A percentile compares a stretch with the other conserved stretches of the same genome.
These are phyloP conservation scores for Aspergillus aculeatus DNA, from an alignment of 2,329 filamentous ascomycete species.

Conservation along the genomic window DNA sequence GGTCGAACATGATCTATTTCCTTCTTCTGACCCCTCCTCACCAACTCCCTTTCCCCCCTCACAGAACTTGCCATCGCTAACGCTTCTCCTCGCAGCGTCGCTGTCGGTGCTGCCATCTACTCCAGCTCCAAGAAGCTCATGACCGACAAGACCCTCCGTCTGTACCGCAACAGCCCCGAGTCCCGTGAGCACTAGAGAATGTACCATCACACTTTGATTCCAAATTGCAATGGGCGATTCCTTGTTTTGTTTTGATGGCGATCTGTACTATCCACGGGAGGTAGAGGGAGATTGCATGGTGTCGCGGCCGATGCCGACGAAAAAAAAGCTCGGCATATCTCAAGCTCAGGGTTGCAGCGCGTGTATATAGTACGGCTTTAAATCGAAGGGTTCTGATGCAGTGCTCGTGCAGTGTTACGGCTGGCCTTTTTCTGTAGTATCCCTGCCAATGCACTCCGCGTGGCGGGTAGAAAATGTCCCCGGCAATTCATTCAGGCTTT, in stretches of 20 bases:
- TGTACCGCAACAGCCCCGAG: constrained; percentile 66
- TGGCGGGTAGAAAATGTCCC: constrained; percentile 18
- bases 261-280: constrained; percentile 32
- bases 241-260: constrained; percentile 23
- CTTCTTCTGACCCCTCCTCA: constrained; percentile 7
- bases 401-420: constrained; percentile 31
- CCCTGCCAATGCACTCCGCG: constrained; percentile 3
- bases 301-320: constrained; percentile 20
- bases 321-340: constrained; percentile 23
- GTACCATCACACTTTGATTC: constrained; percentile 34
- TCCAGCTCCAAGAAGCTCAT: constrained; percentile 78
- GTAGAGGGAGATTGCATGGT: constrained; percentile 17
- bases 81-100: constrained; percentile 48
- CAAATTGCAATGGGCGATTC: constrained; percentile 29
- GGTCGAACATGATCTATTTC: constrained; percentile 6
- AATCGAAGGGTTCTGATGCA: constrained; percentile 25
- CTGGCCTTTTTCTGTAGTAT: constrained; percentile 21
- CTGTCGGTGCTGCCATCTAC: constrained; percentile 77
- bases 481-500: constrained; percentile 62
- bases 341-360: constrained; percentile 29
- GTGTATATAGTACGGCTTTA: constrained; percentile 41
- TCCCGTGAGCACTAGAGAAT: constrained; percentile 39
- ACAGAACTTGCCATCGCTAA: constrained; percentile 18
- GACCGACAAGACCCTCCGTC: constrained; percentile 88
- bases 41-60: constrained; percentile 17